A percentile compares a stretch with the other conserved stretches of the same genome.
Evolutionary conservation across 1,284 basidiomycete genomes (phyloP).

Genomic region (Apiotrichum laibachii): DNA sequence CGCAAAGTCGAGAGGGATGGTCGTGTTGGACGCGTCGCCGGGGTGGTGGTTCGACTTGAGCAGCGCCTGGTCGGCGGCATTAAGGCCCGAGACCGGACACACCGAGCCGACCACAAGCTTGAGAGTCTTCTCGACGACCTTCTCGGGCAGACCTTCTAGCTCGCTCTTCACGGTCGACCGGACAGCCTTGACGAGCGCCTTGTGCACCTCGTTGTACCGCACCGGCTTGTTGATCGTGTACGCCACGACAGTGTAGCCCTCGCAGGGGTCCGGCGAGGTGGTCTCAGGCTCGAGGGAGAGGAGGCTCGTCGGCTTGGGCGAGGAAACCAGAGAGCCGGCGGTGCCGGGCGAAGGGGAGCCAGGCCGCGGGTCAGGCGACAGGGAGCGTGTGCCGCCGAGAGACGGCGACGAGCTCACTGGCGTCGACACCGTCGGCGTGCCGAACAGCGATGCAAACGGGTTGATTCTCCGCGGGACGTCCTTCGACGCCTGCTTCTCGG

Average conservation of each 20-base stretch:
- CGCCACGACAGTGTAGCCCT: slow-evolving; percentile 45
- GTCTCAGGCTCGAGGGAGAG: slow-evolving; percentile 30
- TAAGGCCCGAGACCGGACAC: slow-evolving; percentile 19
- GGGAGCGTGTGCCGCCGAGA: background rate
- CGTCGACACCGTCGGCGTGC: slow-evolving; percentile 15
- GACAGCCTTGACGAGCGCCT: slow-evolving; percentile 61
- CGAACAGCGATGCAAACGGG: slow-evolving; percentile 48
- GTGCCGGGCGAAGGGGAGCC: slow-evolving; percentile 30
- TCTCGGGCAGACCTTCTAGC: slow-evolving; percentile 57
- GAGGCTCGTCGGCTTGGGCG: slow-evolving; percentile 34
- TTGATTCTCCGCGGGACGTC: slow-evolving; percentile 35
- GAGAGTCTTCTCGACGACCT: slow-evolving; percentile 63
- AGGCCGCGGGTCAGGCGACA: slow-evolving; percentile 43
- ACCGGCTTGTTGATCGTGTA: slow-evolving; percentile 46
- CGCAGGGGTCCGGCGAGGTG: slow-evolving; percentile 19
- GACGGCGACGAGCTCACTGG: slow-evolving; percentile 1
- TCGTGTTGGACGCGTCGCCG: background rate
- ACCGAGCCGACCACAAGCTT: slow-evolving; percentile 38
- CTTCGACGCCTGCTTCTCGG: slow-evolving; percentile 22
- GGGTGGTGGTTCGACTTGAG: slow-evolving; percentile 31
- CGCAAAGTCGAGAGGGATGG: slow-evolving; percentile 32
- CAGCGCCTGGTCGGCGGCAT: slow-evolving; percentile 23
- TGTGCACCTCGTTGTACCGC: slow-evolving; percentile 57
- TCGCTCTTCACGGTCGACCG: slow-evolving; percentile 60
- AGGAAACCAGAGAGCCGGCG: slow-evolving; percentile 20